Conservation (phyloP, 345 rosid species). For the Eucalyptus regnans region DNA sequence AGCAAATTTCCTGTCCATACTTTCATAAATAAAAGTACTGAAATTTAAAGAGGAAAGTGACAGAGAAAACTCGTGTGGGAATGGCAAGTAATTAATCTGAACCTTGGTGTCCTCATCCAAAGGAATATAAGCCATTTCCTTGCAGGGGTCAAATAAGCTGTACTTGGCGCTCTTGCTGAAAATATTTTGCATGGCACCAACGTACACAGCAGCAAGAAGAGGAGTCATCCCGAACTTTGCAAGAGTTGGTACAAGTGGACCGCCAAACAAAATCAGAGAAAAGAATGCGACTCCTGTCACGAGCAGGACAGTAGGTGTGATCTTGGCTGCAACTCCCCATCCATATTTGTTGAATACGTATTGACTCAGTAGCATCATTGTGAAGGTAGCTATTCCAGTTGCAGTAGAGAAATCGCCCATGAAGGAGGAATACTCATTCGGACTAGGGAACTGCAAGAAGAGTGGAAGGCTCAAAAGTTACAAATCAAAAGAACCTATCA, state of each 20-base stretch:
- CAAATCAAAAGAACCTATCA: neutral
- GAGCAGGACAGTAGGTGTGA: slow-evolving; percentile 85
- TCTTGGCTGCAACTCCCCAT: slow-evolving; percentile 94
- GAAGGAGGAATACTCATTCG: slow-evolving; percentile 90
- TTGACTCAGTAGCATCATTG: slow-evolving; percentile 94
- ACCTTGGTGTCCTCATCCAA: slow-evolving; percentile 98
- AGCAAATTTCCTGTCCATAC: neutral
- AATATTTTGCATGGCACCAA: slow-evolving; percentile 97
- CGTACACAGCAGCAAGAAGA: slow-evolving; percentile 92
- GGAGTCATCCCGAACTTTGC: slow-evolving; percentile 87
- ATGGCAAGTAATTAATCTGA: neutral
- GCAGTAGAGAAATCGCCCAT: slow-evolving; percentile 99
- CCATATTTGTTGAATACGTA: slow-evolving; percentile 76
- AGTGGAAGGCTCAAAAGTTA: neutral
- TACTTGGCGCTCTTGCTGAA: slow-evolving; percentile 99
- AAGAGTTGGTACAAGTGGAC: slow-evolving; percentile 58
- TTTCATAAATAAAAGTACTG: neutral
- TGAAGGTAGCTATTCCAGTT: slow-evolving; percentile 92
- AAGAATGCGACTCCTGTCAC: slow-evolving; percentile 89
- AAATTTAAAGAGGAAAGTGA: neutral
- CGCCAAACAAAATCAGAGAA: slow-evolving; percentile 72
- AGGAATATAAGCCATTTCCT: slow-evolving; percentile 98
- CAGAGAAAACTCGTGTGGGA: neutral
- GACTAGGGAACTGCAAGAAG: slow-evolving; percentile 75
- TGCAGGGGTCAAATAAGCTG: slow-evolving; percentile 96